These are phyloP conservation scores for Trypanosoma rangeli DNA, from an alignment of 208 protist genomes.

Conservation along the genomic window DNA sequence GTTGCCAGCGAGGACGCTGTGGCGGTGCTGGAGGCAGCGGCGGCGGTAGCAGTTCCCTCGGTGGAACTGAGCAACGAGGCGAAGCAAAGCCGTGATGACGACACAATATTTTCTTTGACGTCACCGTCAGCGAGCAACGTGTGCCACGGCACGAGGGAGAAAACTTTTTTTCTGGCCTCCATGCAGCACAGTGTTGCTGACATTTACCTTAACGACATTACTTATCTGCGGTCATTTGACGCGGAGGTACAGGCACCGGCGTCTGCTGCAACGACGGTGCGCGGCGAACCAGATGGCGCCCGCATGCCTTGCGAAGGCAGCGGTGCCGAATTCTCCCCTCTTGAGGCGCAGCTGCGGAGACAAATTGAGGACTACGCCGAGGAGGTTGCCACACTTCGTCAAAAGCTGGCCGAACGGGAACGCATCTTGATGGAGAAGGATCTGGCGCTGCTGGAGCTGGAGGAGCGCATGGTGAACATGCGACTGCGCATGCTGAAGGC, in stretches of 20 bases:
- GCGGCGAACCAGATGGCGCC: background rate
- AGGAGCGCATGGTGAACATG: conserved; percentile 25
- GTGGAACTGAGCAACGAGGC: background rate
- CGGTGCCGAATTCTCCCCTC: background rate
- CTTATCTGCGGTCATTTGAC: conserved; percentile 19
- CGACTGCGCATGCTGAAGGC: conserved; percentile 22
- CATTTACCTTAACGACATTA: conserved; percentile 18
- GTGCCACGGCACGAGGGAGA: background rate
- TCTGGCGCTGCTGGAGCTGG: conserved; percentile 7
- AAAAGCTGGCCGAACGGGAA: conserved; percentile 17
- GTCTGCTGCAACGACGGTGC: background rate
- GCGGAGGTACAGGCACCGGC: background rate
- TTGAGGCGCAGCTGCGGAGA: conserved; percentile 10
- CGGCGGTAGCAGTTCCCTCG: background rate
- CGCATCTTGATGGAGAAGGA: conserved; percentile 23
- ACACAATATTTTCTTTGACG: background rate
- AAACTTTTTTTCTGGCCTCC: background rate
- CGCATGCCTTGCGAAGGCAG: background rate
- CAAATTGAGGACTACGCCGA: conserved; percentile 4
- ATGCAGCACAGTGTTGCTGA: background rate
- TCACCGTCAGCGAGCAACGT: background rate
- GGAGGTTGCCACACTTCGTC: conserved; percentile 4
- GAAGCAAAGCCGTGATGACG: background rate
- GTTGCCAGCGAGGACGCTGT: background rate
- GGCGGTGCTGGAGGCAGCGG: background rate